phyloP scores from a whole-genome alignment of 2,329 filamentous ascomycete genomes.

The Xylaria sp. region DNA sequence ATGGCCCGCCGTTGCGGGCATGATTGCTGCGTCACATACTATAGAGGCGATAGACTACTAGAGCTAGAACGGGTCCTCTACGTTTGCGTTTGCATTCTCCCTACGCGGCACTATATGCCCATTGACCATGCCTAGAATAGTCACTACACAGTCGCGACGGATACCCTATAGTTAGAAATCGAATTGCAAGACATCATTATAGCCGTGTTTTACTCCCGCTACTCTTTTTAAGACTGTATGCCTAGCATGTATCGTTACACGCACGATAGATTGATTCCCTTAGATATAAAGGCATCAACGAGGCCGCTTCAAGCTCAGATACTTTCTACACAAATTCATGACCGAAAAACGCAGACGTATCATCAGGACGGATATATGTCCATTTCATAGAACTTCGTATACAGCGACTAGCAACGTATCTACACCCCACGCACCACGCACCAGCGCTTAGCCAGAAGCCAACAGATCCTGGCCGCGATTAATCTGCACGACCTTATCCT shows the following conservation, averaged over 20 bases:
- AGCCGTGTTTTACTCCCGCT: neutral
- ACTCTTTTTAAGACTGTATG: neutral
- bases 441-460: conserved; percentile 24
- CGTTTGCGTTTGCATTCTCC: neutral
- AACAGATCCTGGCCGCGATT: conserved; percentile 70
- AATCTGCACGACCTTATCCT: conserved; percentile 94
- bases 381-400: neutral
- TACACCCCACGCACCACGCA: no score
- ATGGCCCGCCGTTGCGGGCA: conserved; percentile 6
- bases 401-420: conserved; percentile 3
- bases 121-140: no score
- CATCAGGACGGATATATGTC: neutral
- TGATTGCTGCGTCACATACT: neutral
- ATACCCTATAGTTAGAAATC: conserved; percentile 11
- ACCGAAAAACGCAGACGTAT: neutral
- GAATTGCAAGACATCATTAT: neutral
- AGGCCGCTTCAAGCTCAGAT: neutral
- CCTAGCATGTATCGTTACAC: neutral
- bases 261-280: no score
- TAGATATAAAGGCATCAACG: no score
- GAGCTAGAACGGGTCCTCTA: neutral
- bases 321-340: neutral
- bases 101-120: neutral
- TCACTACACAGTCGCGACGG: neutral
- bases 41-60: neutral